A percentile compares a stretch with the other conserved stretches of the same genome.
These are phyloP conservation scores for Crithidia thermophila DNA, from an alignment of 208 protist species.

Conservation along the genomic window DNA sequence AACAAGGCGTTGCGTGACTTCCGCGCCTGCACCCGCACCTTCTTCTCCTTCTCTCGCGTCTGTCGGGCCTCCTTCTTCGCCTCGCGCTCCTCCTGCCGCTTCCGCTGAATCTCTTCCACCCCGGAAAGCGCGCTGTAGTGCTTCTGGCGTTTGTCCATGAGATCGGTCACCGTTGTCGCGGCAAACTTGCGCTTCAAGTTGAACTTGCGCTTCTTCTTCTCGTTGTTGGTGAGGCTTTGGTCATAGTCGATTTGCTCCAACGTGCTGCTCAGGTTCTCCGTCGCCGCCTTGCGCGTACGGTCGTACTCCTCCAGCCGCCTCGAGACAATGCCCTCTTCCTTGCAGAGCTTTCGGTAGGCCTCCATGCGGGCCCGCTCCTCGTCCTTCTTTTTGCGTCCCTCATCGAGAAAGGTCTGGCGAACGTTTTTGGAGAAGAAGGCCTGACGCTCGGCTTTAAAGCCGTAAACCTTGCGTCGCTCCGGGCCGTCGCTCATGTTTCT, in stretches of 20 bases:
- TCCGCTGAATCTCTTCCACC: conserved; percentile 53
- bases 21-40: conserved; percentile 49
- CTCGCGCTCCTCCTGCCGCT: conserved; percentile 57
- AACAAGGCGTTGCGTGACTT: conserved; percentile 57
- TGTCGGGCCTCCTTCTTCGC: conserved; percentile 39
- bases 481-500: conserved; percentile 20
- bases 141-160: conserved; percentile 65
- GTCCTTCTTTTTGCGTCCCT: conserved; percentile 77
- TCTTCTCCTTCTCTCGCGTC: conserved; percentile 53
- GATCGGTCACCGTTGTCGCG: conserved; percentile 68
- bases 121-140: conserved; percentile 62
- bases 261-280: conserved; percentile 39
- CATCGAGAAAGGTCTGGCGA: conserved; percentile 54
- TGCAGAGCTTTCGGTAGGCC: conserved; percentile 85
- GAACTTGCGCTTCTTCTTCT: conserved; percentile 87
- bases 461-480: conserved; percentile 53
- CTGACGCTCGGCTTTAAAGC: conserved; percentile 76
- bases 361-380: conserved; percentile 85
- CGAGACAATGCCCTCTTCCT: conserved; percentile 81
- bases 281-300: conserved; percentile 39
- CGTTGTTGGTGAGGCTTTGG: conserved; percentile 84
- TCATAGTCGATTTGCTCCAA: conserved; percentile 83
- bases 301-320: conserved; percentile 88
- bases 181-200: conserved; percentile 90
- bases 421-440: conserved; percentile 74